phyloP scores from a whole-genome alignment of 2,329 filamentous ascomycete genomes.

The Fusarium foetens region DNA sequence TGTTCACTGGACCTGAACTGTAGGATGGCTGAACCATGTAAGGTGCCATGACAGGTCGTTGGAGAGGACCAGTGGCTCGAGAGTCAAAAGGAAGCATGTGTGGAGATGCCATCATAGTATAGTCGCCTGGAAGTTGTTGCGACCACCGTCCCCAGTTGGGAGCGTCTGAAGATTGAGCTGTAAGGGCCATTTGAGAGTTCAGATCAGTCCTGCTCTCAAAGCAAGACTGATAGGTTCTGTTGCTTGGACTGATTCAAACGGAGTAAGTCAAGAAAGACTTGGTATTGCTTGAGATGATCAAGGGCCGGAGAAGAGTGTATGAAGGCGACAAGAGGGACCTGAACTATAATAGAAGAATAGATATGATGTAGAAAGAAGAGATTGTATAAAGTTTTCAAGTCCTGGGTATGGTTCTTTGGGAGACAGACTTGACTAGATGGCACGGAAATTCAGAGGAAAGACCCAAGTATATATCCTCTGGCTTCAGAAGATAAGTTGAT shows the following conservation, averaged over 20 bases:
- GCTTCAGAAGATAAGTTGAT: slow-evolving; percentile 40
- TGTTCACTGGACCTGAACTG: slow-evolving; percentile 55
- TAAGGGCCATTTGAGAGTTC: slow-evolving; percentile 56
- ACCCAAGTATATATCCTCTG: slow-evolving; percentile 44
- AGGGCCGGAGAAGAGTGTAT: slow-evolving; percentile 6
- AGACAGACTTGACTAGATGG: slow-evolving; percentile 37
- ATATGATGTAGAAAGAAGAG: slow-evolving; percentile 27
- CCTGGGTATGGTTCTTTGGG: slow-evolving; percentile 39
- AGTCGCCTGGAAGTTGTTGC: slow-evolving; percentile 60
- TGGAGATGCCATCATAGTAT: slow-evolving; percentile 59
- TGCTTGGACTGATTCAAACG: background rate
- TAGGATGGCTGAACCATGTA: slow-evolving; percentile 60
- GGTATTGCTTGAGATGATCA: slow-evolving; percentile 5
- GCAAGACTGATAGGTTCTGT: slow-evolving; percentile 39
- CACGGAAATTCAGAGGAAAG: slow-evolving; percentile 42
- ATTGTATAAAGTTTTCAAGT: slow-evolving; percentile 24
- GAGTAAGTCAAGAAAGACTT: slow-evolving; percentile 15
- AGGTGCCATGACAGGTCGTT: slow-evolving; percentile 56
- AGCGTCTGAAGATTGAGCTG: slow-evolving; percentile 56
- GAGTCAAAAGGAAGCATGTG: slow-evolving; percentile 62
- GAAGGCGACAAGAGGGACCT: slow-evolving; percentile 19
- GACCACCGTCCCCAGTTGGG: slow-evolving; percentile 67
- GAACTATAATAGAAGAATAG: slow-evolving; percentile 11
- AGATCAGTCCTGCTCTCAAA: slow-evolving; percentile 39
- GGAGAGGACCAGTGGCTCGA: slow-evolving; percentile 53